Conservation (phyloP, 1,284 basidiomycete species). For the Psilocybe mexicana region DNA sequence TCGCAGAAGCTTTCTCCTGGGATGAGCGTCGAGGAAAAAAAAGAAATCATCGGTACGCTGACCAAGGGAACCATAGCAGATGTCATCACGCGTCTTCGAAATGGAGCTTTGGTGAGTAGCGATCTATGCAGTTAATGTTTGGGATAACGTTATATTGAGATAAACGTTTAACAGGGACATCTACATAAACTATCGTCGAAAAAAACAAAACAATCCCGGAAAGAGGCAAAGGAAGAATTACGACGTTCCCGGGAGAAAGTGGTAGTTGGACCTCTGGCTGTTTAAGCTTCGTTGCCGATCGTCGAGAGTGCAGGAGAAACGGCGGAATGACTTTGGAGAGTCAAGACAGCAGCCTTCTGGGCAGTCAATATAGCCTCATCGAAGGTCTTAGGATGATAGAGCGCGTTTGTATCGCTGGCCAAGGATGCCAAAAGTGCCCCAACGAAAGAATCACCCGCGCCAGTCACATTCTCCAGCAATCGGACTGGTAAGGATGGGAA, state of each 20-base stretch:
- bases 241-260: conserved; percentile 57
- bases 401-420: conserved; percentile 41
- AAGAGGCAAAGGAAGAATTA: conserved; percentile 44
- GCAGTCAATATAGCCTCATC: conserved; percentile 47
- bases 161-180: conserved; percentile 43
- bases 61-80: conserved; percentile 80
- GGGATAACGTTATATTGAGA: conserved; percentile 1
- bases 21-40: conserved; percentile 17
- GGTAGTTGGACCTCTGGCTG: conserved; percentile 47
- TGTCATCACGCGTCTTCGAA: conserved; percentile 74
- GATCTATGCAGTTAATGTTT: conserved; percentile 3
- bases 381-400: conserved; percentile 47
- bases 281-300: conserved; percentile 20
- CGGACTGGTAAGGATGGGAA: conserved; percentile 59
- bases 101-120: conserved; percentile 66
- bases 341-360: conserved; percentile 66
- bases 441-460: conserved; percentile 88
- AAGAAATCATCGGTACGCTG: conserved; percentile 42
- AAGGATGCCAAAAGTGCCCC: conserved; percentile 70
- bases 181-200: conserved; percentile 55
- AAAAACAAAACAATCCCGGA: conserved; percentile 34
- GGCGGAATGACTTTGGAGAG: conserved; percentile 60
- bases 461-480: conserved; percentile 74
- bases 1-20: conserved; percentile 31
- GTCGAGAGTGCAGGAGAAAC: conserved; percentile 64